These are phyloP conservation scores for Thraustochytrium striatum DNA, from an alignment of 352 stramenopile species.

Conservation along the genomic window DNA sequence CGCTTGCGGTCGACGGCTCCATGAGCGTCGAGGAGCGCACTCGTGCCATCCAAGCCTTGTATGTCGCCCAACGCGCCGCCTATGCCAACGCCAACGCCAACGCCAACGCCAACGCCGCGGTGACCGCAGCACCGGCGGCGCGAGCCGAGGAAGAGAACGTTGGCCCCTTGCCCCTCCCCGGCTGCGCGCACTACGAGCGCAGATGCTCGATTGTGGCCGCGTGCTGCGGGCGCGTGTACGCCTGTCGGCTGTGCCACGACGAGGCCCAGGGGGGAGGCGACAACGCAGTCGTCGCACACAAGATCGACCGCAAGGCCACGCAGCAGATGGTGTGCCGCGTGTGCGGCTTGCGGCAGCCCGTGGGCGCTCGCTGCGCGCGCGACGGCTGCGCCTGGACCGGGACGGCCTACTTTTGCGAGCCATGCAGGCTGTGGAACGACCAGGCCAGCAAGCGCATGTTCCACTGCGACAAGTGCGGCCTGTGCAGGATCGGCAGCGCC, in stretches of 20 bases:
- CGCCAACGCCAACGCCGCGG: background rate
- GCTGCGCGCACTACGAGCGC: slow-evolving; percentile 76
- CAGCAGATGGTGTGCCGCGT: slow-evolving; percentile 89
- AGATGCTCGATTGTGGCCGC: slow-evolving; percentile 71
- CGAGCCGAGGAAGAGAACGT: background rate
- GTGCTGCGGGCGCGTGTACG: slow-evolving; percentile 79
- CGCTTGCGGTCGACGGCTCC: background rate
- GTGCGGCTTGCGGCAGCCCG: slow-evolving; percentile 63
- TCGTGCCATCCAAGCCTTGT: background rate
- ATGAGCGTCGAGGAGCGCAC: slow-evolving; percentile 22
- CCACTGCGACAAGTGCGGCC: slow-evolving; percentile 96
- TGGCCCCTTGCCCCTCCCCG: slow-evolving; percentile 50
- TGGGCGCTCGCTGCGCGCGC: slow-evolving; percentile 55
- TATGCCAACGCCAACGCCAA: background rate
- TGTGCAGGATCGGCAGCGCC: slow-evolving; percentile 80
- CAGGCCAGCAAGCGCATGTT: slow-evolving; percentile 86
- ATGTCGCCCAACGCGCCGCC: background rate
- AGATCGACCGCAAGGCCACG: slow-evolving; percentile 86
- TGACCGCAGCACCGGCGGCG: background rate
- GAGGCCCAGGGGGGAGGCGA: too few species aligned
- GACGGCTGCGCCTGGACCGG: slow-evolving; percentile 72
- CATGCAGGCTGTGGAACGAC: slow-evolving; percentile 91
- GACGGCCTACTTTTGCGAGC: slow-evolving; percentile 84
- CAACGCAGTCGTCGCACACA: slow-evolving; percentile 74
- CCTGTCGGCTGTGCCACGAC: slow-evolving; percentile 81